These are phyloP conservation scores for Calonectria fujianensis DNA, from an alignment of 2,329 filamentous ascomycete species.

Conservation along the genomic window DNA sequence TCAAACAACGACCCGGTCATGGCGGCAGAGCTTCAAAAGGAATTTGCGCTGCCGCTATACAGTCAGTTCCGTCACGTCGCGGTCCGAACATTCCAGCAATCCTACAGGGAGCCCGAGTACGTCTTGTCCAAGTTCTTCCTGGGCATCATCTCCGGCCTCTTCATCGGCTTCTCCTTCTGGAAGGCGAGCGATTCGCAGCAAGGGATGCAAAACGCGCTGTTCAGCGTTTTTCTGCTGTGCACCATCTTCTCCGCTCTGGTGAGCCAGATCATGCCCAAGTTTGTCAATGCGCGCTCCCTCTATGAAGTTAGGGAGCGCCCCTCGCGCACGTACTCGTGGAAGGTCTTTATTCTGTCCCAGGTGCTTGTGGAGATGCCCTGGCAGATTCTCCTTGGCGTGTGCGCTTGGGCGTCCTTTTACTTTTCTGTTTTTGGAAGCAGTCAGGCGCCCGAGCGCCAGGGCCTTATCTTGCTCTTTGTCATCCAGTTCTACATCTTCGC, in stretches of 20 bases:
- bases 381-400: slow-evolving; percentile 78
- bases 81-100: slow-evolving; percentile 38
- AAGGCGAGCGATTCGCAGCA: slow-evolving; percentile 73
- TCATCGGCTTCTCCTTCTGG: slow-evolving; percentile 82
- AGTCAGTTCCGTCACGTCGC: slow-evolving; percentile 14
- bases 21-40: slow-evolving; percentile 24
- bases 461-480: slow-evolving; percentile 72
- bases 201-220: slow-evolving; percentile 84
- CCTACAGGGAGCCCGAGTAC: slow-evolving; percentile 36
- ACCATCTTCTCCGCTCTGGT: slow-evolving; percentile 84
- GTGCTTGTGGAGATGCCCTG: slow-evolving; percentile 84
- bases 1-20: background rate
- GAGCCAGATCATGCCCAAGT: slow-evolving; percentile 82
- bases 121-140: slow-evolving; percentile 33
- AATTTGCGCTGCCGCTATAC: background rate
- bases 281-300: slow-evolving; percentile 83
- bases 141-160: slow-evolving; percentile 62
- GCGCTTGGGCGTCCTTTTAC: slow-evolving; percentile 81
- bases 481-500: slow-evolving; percentile 79
- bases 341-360: slow-evolving; percentile 82
- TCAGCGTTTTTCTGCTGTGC: slow-evolving; percentile 84
- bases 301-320: slow-evolving; percentile 87
- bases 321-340: slow-evolving; percentile 84
- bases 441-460: slow-evolving; percentile 73
- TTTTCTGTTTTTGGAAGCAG: slow-evolving; percentile 73